Evolutionary conservation across 345 rosid species (phyloP), one percentile per base, ranked within the genome.

Genomic region (Hirschfeldia incana): DNA sequence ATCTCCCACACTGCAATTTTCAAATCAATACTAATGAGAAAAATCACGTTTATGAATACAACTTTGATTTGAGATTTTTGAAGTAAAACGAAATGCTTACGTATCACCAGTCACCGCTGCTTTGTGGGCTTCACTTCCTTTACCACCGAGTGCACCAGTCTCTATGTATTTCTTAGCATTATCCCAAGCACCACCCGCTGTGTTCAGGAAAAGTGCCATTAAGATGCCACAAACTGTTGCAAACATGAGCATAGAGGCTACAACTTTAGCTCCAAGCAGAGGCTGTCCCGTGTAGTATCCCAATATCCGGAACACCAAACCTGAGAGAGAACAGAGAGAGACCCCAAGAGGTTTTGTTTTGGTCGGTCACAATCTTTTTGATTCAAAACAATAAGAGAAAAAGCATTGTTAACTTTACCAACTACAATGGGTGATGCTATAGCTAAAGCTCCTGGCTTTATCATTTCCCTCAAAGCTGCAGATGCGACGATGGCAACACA

Each of bases 101-200:
- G 98, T 95, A 69, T 95, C 98, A 77, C 99, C 99, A 1, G 99
- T 93, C 36, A 95, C 78, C 27, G 99, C 99, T 62, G 99, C 99
- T 87, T 93, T 95, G 81, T 95, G 99, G 57, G 97, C 81, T 37
- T 93, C 97, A 66, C 99, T 95, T 70, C 99, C 99, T 81, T 95
- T 95, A 75, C 99, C 99, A 58, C 98, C 99, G 63, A 91, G 94
- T 58, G 91, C 99, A 26, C 99, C 99, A 0, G 98, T 95, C 84
- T 95, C 99, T 0, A 95, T 93, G 83, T 84, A 93, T 78, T 95
- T 95, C 88, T 95, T 95, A 0, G 98, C 98, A 77, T 95, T 93
- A 86, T 93, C 99, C 99, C 99, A 95, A 49, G 99, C 99, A 73
- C 99, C 99, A 27, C 99, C 99, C 0, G 99, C 88, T 17, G 99